Evolutionary conservation across 2,329 filamentous ascomycete species (phyloP).

Genomic region (Xylariaceae sp.): DNA sequence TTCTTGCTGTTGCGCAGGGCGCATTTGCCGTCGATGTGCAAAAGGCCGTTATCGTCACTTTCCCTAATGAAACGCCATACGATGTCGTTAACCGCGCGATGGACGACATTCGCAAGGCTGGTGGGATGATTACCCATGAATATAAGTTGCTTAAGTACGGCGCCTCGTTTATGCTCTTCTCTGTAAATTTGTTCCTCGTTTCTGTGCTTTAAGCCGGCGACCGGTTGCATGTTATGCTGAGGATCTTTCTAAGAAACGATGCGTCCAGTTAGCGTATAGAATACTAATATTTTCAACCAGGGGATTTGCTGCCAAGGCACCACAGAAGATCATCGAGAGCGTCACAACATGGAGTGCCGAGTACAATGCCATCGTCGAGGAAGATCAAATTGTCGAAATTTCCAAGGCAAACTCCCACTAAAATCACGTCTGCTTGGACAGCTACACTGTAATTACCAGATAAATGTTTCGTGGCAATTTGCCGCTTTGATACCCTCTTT

Average conservation of each 20-base stretch:
- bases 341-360: slow-evolving; percentile 64
- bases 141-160: slow-evolving; percentile 72
- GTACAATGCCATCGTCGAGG: slow-evolving; percentile 73
- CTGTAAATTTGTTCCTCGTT: slow-evolving; percentile 1
- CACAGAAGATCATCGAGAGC: slow-evolving; percentile 70
- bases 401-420: slow-evolving; percentile 14
- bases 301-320: slow-evolving; percentile 78
- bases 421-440: not conserved
- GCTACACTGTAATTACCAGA: slow-evolving; percentile 8
- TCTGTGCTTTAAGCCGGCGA: not conserved
- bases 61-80: slow-evolving; percentile 71
- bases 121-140: slow-evolving; percentile 79
- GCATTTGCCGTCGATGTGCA: slow-evolving; percentile 67
- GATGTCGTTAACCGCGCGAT: slow-evolving; percentile 74
- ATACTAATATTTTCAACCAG: slow-evolving; percentile 52
- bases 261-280: not conserved
- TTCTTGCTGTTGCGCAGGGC: slow-evolving; percentile 64
- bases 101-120: slow-evolving; percentile 69
- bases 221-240: not conserved
- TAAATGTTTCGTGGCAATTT: slow-evolving; percentile 2
- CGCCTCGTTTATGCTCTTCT: not conserved
- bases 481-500: slow-evolving; percentile 10
- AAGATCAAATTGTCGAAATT: slow-evolving; percentile 72
- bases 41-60: slow-evolving; percentile 80
- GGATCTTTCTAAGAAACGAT: not conserved